Evolutionary conservation across 805 yeast genomes (phyloP).

Genomic region (Candida ulmi): DNA sequence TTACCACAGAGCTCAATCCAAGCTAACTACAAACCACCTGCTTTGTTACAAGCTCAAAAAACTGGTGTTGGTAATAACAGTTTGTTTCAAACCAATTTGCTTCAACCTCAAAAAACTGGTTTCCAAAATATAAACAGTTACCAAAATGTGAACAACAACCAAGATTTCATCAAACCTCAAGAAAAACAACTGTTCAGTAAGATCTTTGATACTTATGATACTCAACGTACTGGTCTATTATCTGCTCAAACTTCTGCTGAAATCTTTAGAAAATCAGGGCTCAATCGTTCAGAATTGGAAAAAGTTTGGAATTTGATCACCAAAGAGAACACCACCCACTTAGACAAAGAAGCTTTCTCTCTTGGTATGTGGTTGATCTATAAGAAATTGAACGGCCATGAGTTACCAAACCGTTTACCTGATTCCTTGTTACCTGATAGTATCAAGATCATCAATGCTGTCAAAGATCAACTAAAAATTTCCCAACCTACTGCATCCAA

Average conservation of each 20-base stretch:
- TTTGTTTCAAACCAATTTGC: conserved; percentile 29
- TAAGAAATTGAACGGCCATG: conserved; percentile 81
- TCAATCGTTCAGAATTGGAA: conserved; percentile 79
- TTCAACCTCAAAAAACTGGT: conserved; percentile 25
- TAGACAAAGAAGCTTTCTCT: conserved; percentile 87
- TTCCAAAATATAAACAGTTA: conserved; percentile 23
- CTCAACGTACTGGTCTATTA: conserved; percentile 56
- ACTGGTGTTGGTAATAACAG: conserved; percentile 49
- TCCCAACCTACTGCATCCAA: conserved; percentile 11
- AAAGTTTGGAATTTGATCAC: conserved; percentile 89
- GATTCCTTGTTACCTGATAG: conserved; percentile 90
- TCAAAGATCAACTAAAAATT: conserved; percentile 48
- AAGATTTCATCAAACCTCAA: conserved; percentile 74
- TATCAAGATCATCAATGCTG: conserved; percentile 61
- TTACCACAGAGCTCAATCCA: conserved; percentile 26
- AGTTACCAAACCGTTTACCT: conserved; percentile 78
- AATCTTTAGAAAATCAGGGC: conserved; percentile 87
- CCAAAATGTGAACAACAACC: conserved; percentile 28
- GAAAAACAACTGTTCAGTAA: conserved; percentile 84
- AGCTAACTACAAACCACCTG: conserved; percentile 18
- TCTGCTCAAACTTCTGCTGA: conserved; percentile 80
- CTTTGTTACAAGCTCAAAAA: conserved; percentile 53
- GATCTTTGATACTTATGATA: conserved; percentile 86
- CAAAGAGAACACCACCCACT: conserved; percentile 71
- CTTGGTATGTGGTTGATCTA: conserved; percentile 97